Evolutionary conservation across 148 eudicot species (phyloP).

Genomic region (Rheum nobile): DNA sequence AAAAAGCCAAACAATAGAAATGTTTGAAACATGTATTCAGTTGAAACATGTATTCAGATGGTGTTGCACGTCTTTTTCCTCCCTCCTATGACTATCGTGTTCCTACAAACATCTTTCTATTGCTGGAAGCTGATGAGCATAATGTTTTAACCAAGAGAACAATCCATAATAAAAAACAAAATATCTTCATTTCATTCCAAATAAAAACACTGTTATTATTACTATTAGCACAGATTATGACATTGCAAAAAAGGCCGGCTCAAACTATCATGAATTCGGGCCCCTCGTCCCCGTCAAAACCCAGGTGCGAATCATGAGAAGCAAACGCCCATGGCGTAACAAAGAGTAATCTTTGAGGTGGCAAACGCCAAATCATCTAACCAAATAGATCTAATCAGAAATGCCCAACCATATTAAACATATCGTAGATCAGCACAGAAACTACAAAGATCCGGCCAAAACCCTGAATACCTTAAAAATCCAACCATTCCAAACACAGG

Average conservation of each 20-base stretch:
- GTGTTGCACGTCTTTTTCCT: not conserved
- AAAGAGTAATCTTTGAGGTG: not conserved
- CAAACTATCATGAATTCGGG: not conserved
- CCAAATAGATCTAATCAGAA: not conserved
- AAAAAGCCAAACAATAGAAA: not conserved
- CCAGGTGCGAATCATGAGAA: not conserved
- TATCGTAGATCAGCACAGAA: not conserved
- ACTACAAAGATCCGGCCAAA: not conserved
- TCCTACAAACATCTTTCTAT: not conserved
- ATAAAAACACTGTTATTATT: not conserved
- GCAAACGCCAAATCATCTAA: not conserved
- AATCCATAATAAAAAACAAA: not conserved
- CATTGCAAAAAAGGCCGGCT: not conserved
- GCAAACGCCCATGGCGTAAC: not conserved
- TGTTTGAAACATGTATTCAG: not conserved
- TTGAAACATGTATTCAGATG: not conserved
- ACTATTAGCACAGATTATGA: not conserved
- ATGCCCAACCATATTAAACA: not conserved
- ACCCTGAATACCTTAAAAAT: not conserved
- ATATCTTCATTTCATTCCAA: not conserved
- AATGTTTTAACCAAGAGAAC: not conserved
- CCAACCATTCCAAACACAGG: constrained; percentile 7
- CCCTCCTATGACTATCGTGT: not conserved
- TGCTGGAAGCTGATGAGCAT: constrained; percentile 3
- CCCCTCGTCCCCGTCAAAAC: not conserved